Evolutionary conservation across 257 asterid species (phyloP), one percentile per base, ranked within the genome.

Genomic region (Lithospermum erythrorhizon): DNA sequence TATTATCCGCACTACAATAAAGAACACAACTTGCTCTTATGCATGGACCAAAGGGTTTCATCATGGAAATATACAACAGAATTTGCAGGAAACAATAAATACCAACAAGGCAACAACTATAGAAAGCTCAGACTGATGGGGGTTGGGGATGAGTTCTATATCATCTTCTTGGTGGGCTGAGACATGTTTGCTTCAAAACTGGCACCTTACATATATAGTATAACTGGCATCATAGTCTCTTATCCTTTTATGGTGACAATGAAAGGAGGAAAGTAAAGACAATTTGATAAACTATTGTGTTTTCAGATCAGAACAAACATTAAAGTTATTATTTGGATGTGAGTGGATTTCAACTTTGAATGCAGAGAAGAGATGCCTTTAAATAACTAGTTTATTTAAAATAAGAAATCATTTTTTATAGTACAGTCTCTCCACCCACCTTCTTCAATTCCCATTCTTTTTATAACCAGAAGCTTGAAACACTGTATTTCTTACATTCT

Each of bases 131-230:
- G 55, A 24, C 53, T 21, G 63, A 62, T 62, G 72, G 55, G 68
- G 58, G 29, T 25, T 56, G 30, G 6, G 29, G 3, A 3, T 5
- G 16, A 47, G 45, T 62, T 22, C 63, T 21, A 6, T 37, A 37
- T 37, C 48, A 37, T 15, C 48, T 37, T 10, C 15, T 37, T 37
- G 49, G 14, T 48, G 53, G 68, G 69, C 55, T 22, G 48, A 65
- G 53, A 73, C 72, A 67, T 73, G 76, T 77, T 77, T 73, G 76
- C 66, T 66, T 72, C 49, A 41, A 41, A 41, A 41, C 55, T n/a
- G 57, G 63, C n/a, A 29, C 57, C 67, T 41, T 62, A 63, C 70
- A 37, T 61, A 27, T 54, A 23, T 62, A 65, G 66, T 53, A 57
- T 13, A 63, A 47, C 70, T 29, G 25, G 57, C 63, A 58, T 67